Base-by-base conservation (phyloP, 495 filamentous ascomycete genomes). In the Annulohypoxylon stygium region DNA sequence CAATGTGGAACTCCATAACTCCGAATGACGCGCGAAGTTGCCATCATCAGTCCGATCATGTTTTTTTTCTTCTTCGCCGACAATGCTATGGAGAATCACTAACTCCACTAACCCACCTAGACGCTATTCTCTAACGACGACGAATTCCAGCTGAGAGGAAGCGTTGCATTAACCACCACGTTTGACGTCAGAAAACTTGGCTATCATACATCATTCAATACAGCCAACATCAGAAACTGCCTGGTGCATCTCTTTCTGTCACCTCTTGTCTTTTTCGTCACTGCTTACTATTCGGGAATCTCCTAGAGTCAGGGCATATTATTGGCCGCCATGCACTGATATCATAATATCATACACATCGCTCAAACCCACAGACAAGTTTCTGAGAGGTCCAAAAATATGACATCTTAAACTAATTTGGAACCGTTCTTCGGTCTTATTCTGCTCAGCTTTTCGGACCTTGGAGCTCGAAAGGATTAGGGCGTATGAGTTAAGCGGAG, bases 271-370 rank as follows among this genome's bases (percentile, higher is more conserved):
- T 2, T 30, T 4, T 4, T 39, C 23, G 33, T 37, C 33, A 20
- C 20, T 69, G 65, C 65, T 73, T 73, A 73, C 71, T 73, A 48
- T 62, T 63, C 51, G 9, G 5, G 11, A 37, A 16, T 41, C 37
- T 30, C 20, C 18, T 25, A 36, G 41, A 53, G 33, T 39, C 10
- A 43, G n/a, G 4, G 54, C 25, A 16, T 45, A 34, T 37, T 23
- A 25, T 14, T 26, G 37, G 34, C 11, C 11, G 12, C 14, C 14
- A n/a, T 9, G 18, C 9, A 36, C 45, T 53, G 41, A 16, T 20
- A 59, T 33, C 39, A 43, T n/a, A 11, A 39, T 12, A 39, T 39
- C 36, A 39, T 39, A 10, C 45, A 30, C 50, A 51, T 61, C 43
- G 33, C 20, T 41, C 34, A 20, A 37, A 14, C 61, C 61, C 20